These are phyloP conservation scores for Podospora pseudocomata DNA, from an alignment of 495 filamentous ascomycete genomes.

Conservation along the genomic window DNA sequence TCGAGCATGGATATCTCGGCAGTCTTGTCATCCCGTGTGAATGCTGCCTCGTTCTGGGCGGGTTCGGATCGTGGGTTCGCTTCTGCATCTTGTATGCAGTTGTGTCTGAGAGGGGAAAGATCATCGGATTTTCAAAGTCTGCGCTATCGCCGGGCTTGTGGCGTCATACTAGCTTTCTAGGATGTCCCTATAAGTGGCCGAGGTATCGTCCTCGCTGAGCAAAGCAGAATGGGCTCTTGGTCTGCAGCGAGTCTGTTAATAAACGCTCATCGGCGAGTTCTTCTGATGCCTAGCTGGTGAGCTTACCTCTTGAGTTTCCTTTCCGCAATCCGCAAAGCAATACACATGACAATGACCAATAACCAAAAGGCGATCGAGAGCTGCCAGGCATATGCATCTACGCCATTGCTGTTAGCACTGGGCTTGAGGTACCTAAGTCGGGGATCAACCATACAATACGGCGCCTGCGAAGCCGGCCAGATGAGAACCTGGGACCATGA, in stretches of 20 bases:
- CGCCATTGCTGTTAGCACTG: slow-evolving; percentile 11
- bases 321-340: neutral
- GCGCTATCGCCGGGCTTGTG: too few species aligned
- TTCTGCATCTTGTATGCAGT: neutral
- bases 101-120: neutral
- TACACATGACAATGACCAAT: slow-evolving; percentile 24
- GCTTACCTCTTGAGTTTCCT: neutral
- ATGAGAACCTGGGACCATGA: slow-evolving; percentile 42
- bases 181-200: neutral
- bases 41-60: neutral
- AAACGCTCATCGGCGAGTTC: too few species aligned
- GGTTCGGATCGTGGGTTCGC: neutral
- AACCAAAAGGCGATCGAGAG: slow-evolving; percentile 37
- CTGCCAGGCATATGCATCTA: slow-evolving; percentile 39
- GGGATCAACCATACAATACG: slow-evolving; percentile 31
- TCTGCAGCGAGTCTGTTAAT: neutral
- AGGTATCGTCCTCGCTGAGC: neutral
- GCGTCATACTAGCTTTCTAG: neutral
- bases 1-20: neutral
- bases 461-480: slow-evolving; percentile 42
- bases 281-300: too few species aligned
- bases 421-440: neutral
- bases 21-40: neutral
- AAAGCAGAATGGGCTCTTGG: neutral
- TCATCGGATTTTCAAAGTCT: neutral